Base-by-base conservation (phyloP, 495 filamentous ascomycete species). In the Tuber calosporum region DNA sequence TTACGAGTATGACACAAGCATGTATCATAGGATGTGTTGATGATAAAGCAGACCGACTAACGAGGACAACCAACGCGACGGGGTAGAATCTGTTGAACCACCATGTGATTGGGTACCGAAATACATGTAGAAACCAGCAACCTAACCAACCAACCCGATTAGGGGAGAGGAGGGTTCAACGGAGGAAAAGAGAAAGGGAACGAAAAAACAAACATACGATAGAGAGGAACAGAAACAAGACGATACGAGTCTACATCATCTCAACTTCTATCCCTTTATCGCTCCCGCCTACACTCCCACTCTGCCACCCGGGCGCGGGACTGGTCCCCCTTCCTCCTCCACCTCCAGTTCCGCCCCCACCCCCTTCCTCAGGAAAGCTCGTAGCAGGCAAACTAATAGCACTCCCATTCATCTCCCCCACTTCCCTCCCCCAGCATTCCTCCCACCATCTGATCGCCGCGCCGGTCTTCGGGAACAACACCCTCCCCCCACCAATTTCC, bases 381-480 rank as follows among this genome's bases (percentile, higher is more conserved):
- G 67, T 37, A 69, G 34, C 38, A 41, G 68, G 48, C 26, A 39
- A 53, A 72, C 11, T 39, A 37, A 41, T 67, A 15, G 39, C 70
- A 34, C 36, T 69, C 1, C 89, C 89, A 82, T 99, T 99, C 96
- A 99, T 99, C 79, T 99, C 96, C 11, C 87, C 86, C 80, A 96
- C 92, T 34, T 88, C 87, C 42, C 94, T 87, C 69, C 91, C 91
- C 84, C 97, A 99, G 0, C 90, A 83, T 76, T 96, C 93, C 72
- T 87, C 85, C 96, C 96, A 99, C 96, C 96, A 99, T 68, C 92
- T 86, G 20, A 93, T 88, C 67, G 90, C 83, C 81, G 87, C 81
- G 75, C 85, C 73, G 85, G 82, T 48, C 20, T 86, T 86, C 2
- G 96, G 95, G 77, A 97, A 92, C 17, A 99, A 85, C 15, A 99